Evolutionary conservation across 495 filamentous ascomycete genomes (phyloP).

Genomic region (Annulohypoxylon nitens): DNA sequence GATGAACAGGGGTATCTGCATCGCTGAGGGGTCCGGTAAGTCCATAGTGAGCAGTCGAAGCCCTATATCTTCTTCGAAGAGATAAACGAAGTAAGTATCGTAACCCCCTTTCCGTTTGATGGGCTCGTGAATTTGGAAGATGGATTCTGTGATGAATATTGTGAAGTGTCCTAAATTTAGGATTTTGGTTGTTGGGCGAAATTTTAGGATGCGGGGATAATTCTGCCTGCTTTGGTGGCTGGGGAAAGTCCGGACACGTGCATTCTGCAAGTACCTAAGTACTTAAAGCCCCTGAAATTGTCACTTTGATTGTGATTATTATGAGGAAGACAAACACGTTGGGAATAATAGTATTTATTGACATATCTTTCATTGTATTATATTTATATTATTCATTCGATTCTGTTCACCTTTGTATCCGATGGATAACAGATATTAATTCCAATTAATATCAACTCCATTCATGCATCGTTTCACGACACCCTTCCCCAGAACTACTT

Average conservation of each 20-base stretch:
- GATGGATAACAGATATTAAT: constrained; percentile 11
- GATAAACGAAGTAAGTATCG: not conserved
- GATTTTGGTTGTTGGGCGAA: not conserved
- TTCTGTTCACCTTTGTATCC: constrained; percentile 15
- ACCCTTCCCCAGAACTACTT: constrained; percentile 15
- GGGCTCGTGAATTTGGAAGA: not conserved
- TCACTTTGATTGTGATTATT: not conserved
- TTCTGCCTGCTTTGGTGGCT: constrained; percentile 5
- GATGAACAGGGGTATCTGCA: constrained; percentile 20
- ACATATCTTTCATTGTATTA: constrained; percentile 5
- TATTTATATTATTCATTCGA: constrained; percentile 33
- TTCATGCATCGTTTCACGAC: constrained; percentile 4
- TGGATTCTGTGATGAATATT: not conserved
- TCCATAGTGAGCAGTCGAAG: constrained; percentile 10
- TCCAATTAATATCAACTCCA: constrained; percentile 24
- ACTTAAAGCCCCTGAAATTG: not conserved
- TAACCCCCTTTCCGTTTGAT: not conserved
- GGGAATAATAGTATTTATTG: not conserved
- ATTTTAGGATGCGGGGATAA: not conserved
- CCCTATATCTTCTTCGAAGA: not conserved
- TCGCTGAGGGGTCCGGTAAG: constrained; percentile 7
- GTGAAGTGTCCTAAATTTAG: constrained; percentile 32
- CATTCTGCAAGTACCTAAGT: constrained; percentile 7
- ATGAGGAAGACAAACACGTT: constrained; percentile 3
- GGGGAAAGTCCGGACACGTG: constrained; percentile 35